These are phyloP conservation scores for Zygosaccharomyces pseudobailii DNA, from an alignment of 1,139 yeast genomes.

Conservation along the genomic window DNA sequence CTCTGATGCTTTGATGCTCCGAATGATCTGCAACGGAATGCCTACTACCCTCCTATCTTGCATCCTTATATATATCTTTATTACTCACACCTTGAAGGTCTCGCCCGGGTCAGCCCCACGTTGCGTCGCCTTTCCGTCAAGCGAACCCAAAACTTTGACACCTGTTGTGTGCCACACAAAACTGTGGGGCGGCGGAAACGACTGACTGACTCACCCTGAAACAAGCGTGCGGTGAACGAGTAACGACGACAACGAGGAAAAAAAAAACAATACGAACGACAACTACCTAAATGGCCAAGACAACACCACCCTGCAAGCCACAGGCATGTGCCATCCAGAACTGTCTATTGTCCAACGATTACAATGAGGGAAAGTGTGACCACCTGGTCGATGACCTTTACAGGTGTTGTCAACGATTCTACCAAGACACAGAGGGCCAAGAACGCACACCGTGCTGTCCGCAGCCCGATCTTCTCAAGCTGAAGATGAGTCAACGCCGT, in stretches of 20 bases:
- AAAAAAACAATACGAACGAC: not conserved
- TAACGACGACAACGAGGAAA: not conserved
- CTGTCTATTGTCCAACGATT: slow-evolving; percentile 50
- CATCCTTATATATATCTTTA: slow-evolving; percentile 2
- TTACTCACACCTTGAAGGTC: slow-evolving; percentile 1
- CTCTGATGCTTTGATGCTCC: too few relatives aligned
- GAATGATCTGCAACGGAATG: too few relatives aligned
- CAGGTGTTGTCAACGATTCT: slow-evolving; percentile 55
- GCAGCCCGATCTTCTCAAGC: slow-evolving; percentile 46
- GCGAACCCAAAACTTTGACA: not conserved
- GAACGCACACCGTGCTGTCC: slow-evolving; percentile 68
- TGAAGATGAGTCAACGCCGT: slow-evolving; percentile 54
- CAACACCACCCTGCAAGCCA: slow-evolving; percentile 47
- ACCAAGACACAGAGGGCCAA: slow-evolving; percentile 47
- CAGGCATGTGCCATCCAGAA: slow-evolving; percentile 59
- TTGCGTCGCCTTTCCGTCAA: not conserved
- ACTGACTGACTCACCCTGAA: slow-evolving; percentile 6
- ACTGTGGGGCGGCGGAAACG: slow-evolving; percentile 4
- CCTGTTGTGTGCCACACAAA: slow-evolving; percentile 2
- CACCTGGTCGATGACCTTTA: slow-evolving; percentile 54
- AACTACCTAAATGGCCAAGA: not conserved
- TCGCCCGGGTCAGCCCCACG: slow-evolving; percentile 2
- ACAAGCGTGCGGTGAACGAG: not conserved
- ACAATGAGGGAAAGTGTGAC: slow-evolving; percentile 61
- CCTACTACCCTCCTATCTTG: not conserved